Base-by-base conservation (phyloP, 78 protist genomes). In the Polysphondylium violaceum region DNA sequence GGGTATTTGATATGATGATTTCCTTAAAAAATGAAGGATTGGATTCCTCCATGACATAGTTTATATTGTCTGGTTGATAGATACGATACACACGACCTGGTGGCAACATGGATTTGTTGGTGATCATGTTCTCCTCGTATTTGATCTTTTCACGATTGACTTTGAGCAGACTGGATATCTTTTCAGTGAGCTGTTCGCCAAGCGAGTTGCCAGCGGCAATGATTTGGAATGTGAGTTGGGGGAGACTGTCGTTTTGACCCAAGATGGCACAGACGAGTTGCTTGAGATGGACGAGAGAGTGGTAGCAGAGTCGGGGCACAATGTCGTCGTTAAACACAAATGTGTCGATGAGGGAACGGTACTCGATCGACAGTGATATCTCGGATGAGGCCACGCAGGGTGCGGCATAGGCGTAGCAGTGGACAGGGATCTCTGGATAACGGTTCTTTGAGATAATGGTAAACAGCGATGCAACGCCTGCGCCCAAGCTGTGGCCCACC, bases 331-430 rank as follows among this genome's bases (percentile, higher is more conserved):
- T 88, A 31, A 88, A 50, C 11, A 88, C 79, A 38, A 76, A 88
- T 2, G 85, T 88, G 8, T 81, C 71, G 9, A 88, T 88, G 21
- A 75, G 55, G n/a, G 25, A 35, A 5, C 72, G 4, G 29, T 55
- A 47, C 3, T 69, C 76, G 11, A 56, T 59, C 2, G 76, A 43
- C n/a, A 78, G 23, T 36, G 94, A 72, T n/a, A 88, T 59, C 19
- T 88, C 94, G 2, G 72, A 50, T 38, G 87, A 76, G 0, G 79
- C 41, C 0, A 88, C 87, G 21, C 94, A 76, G 2, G 94, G 94
- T 63, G 87, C 51, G 21, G 94, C 94, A 51, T 67, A 88, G 8
- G 94, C 86, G 38, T 74, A 88, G 12, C 94, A 88, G n/a, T 88
- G 94, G 3, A 88, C 72, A 25, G 94, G 94, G 2, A 78, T 40